Conservation (phyloP, 1,284 basidiomycete genomes). For the Papiliotrema terrestris region DNA sequence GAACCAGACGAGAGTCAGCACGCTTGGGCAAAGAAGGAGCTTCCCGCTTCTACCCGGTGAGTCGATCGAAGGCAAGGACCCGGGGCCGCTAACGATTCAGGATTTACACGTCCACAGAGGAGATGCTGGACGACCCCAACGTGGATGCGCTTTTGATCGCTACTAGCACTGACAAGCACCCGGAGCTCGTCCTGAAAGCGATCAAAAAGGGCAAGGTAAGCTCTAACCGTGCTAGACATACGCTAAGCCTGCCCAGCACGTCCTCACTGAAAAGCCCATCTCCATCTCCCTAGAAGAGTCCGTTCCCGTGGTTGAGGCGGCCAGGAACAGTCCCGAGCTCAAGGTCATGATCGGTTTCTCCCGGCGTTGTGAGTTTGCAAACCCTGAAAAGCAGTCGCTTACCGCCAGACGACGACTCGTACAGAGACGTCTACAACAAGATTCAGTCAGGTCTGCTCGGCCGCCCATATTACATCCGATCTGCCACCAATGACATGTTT, state of each 20-base stretch:
- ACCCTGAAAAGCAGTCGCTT: too few relatives aligned
- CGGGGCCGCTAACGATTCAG: neutral
- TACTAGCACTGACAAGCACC: slow-evolving; percentile 22
- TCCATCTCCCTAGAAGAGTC: slow-evolving; percentile 27
- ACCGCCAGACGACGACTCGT: slow-evolving; percentile 34
- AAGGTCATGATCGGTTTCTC: slow-evolving; percentile 37
- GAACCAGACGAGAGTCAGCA: slow-evolving; percentile 8
- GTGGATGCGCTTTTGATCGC: slow-evolving; percentile 28
- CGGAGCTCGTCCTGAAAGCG: slow-evolving; percentile 16
- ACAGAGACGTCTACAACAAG: slow-evolving; percentile 15
- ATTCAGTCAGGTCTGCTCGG: slow-evolving; percentile 24
- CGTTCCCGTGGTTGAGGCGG: slow-evolving; percentile 21
- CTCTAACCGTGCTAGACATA: too few relatives aligned
- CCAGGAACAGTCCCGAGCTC: slow-evolving; percentile 18
- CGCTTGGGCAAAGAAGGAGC: slow-evolving; percentile 7
- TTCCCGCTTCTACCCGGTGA: too few relatives aligned
- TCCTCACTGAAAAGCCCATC: slow-evolving; percentile 41
- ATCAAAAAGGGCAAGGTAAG: slow-evolving; percentile 15
- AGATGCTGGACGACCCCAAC: slow-evolving; percentile 7
- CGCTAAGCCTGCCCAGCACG: too few relatives aligned
- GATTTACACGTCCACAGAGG: slow-evolving; percentile 2
- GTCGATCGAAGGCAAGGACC: too few relatives aligned
- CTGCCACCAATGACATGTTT: slow-evolving; percentile 29
- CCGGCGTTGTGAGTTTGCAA: slow-evolving; percentile 28
- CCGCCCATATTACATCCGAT: slow-evolving; percentile 22